Evolutionary conservation across 1,284 basidiomycete species (phyloP), one percentile per base, ranked within the genome.

Genomic region (Puccinia hordei): DNA sequence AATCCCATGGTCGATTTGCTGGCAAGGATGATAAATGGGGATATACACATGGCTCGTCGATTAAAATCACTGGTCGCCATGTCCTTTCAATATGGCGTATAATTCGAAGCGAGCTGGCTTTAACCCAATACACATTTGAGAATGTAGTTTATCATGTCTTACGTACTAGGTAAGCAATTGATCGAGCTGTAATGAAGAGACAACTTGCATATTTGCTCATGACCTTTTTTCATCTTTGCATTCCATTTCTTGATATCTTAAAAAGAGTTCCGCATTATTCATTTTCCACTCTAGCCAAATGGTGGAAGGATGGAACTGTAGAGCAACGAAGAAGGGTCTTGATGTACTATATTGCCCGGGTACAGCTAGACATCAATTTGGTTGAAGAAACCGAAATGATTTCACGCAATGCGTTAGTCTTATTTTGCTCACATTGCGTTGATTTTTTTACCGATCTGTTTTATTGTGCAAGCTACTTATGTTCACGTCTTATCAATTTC

Each of bases 31-130:
- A 92, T 82, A 89, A 90, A 82, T 98, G 94, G 91, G 90, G 90
- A 19, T 86, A 89, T 77, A 89, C 90, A 77, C 92, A 92, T 82
- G 91, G 91, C 0, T 92, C 94, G 0, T 92, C 91, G 0, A 91
- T 99, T 85, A 91, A 91, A 83, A 90, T 96, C 51, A 88, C 89
- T 13, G 96, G 96, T 0, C 89, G 96, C 12, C 95, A 98, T 85
- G 91, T 95, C 46, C 88, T 99, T 71, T 97, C 98, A 83, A 87
- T 95, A 17, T 98, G 95, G 95, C 89, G 95, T 68, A 90, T 98
- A 77, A 92, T 98, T 89, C 90, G 94, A 44, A 90, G 91, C 0
- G 95, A 98, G 83, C 89, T 92, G 77, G 90, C 89, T 10, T 87
- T 98, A 79, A 90, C 89, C 57, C 90, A 90, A 80, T 95, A 98